phyloP scores from a whole-genome alignment of 1,139 yeast genomes.

The Zygotorulaspora mrakii region DNA sequence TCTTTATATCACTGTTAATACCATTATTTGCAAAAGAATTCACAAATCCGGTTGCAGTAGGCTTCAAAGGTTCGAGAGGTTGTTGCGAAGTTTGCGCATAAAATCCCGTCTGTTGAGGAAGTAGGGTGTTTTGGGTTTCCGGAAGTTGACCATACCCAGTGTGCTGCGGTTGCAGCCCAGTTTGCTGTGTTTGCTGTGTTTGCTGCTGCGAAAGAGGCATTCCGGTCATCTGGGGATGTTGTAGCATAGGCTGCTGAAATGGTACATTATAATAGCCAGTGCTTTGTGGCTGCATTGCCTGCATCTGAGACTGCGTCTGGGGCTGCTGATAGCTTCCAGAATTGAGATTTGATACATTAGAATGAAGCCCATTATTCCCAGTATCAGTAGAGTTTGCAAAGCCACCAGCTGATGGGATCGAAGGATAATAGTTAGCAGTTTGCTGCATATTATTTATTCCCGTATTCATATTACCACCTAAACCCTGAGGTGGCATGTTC shows the following conservation, averaged over 20 bases:
- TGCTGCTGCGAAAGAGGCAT: too few relatives aligned
- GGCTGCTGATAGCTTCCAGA: constrained; percentile 16
- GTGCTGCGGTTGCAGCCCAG: constrained; percentile 14
- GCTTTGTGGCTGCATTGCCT: constrained; percentile 22
- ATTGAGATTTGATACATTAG: constrained; percentile 14
- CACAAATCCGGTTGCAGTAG: constrained; percentile 40
- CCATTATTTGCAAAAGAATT: constrained; percentile 38
- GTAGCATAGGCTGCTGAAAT: constrained; percentile 13
- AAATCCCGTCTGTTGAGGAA: constrained; percentile 43
- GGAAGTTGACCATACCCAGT: constrained; percentile 6
- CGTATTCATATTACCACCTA: constrained; percentile 9
- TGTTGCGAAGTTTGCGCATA: constrained; percentile 31
- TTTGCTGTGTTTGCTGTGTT: constrained; percentile 18
- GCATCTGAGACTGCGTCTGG: constrained; percentile 22
- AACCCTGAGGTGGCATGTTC: constrained; percentile 7
- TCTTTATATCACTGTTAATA: constrained; percentile 44
- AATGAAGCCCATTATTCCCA: constrained; percentile 14
- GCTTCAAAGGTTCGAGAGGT: constrained; percentile 37
- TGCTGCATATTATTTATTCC: constrained; percentile 9
- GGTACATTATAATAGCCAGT: constrained; percentile 13
- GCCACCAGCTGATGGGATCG: constrained; percentile 7
- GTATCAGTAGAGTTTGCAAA: constrained; percentile 15
- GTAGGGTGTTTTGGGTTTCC: constrained; percentile 14
- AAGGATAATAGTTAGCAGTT: constrained; percentile 8
- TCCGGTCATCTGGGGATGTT: too few relatives aligned